Percentiles rank a stretch among this genome's conserved stretches.
Conservation (phyloP, 441 rosid genomes). For the Croton laevigatus region DNA sequence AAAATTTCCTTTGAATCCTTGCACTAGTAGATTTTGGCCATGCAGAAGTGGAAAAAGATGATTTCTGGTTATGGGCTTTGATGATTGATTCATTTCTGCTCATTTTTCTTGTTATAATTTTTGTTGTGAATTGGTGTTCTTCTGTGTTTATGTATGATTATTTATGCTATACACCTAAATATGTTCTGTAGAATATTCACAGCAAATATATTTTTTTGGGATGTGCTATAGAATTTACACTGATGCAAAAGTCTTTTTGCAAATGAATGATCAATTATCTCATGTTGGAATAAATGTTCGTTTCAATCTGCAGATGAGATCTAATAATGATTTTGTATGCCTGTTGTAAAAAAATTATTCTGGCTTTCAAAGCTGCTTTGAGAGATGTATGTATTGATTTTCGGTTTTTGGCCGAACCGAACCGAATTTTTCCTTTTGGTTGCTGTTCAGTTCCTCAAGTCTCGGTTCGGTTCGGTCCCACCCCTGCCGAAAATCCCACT, state of each 20-base stretch:
- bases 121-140: neutral
- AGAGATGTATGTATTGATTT: no score
- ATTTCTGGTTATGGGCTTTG: no score
- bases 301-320: conserved; percentile 12
- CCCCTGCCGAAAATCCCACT: no score
- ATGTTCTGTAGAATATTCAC: conserved; percentile 29
- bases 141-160: conserved; percentile 12
- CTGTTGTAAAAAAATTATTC: conserved; percentile 16
- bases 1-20: no score
- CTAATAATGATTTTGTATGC: conserved; percentile 16
- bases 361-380: conserved; percentile 21
- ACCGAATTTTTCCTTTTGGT: no score
- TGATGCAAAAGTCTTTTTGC: neutral
- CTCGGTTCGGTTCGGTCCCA: no score
- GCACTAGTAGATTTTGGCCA: no score
- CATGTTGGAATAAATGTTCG: conserved; percentile 11
- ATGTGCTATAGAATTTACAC: conserved; percentile 1
- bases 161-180: conserved; percentile 20
- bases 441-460: no score
- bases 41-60: no score
- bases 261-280: conserved; percentile 19
- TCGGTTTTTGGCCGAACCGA: no score
- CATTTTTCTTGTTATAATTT: conserved; percentile 6
- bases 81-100: no score
- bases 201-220: conserved; percentile 12